Evolutionary conservation across 192 early-diverging fungal species (phyloP), one percentile per base, ranked within the genome.

Genomic region (Coemansia reversa): DNA sequence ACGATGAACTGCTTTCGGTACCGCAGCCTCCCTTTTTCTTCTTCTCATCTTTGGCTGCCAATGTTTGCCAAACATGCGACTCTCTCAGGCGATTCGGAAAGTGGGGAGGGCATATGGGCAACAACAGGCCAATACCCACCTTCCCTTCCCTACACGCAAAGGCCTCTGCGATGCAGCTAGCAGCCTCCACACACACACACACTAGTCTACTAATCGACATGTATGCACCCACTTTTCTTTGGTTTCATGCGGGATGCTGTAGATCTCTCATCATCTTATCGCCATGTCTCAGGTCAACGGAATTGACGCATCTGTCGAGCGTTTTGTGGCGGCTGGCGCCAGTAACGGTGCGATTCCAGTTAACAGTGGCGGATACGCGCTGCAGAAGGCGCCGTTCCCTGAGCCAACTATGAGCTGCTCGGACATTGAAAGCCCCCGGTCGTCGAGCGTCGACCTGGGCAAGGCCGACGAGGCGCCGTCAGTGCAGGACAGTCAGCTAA

Each of bases 401-500:
- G 59, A 67, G 30, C 53, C 72, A 33, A 47, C 22, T 32, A 51
- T 27, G 62, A 74, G 66, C 72, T 25, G 61, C 54, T 67, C 71
- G 12, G 64, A 63, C 27, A 33, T 35, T 53, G 49, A 30, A 67
- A 79, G 77, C 65, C 39, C 61, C 61, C 59, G 35, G 53, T 63
- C 75, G 39, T 74, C 71, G 24, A 52, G 55, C 12, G 65, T 62
- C 32, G 71, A 74, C 51, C 57, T 67, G 70, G 39, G 64, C 63
- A 69, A 59, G 59, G 25, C 48, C 0, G 60, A 20, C 64, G 63
- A 65, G 53, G 64, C 58, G 2, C 77, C 77, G n/a, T 70, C 70
- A 16, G 56, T 74, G 53, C 70, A 76, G 62, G 87, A 88, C 62
- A 71, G 80, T 51, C 84, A 81, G 66, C 72, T 95, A 29, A 89